A percentile compares a stretch with the other conserved stretches of the same genome.
Evolutionary conservation across 1,284 basidiomycete genomes (phyloP).

Genomic region (Exobasidium cylindrosporum): DNA sequence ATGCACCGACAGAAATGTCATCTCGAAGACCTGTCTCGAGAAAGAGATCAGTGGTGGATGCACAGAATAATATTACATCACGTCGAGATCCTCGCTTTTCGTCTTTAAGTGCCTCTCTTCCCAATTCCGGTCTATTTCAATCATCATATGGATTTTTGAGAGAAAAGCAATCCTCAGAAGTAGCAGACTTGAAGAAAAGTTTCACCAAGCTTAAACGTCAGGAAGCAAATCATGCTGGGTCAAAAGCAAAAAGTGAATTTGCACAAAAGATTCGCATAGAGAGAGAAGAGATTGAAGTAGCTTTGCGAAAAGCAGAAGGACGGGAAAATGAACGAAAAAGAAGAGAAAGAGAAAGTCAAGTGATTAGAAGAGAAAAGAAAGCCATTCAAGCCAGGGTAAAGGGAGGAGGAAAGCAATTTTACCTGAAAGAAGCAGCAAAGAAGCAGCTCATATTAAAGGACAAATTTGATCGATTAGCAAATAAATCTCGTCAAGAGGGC

Average conservation of each 20-base stretch:
- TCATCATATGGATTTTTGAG: conserved; percentile 77
- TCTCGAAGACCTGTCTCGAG: conserved; percentile 84
- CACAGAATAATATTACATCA: conserved; percentile 67
- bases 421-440: conserved; percentile 67
- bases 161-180: conserved; percentile 68
- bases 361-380: conserved; percentile 61
- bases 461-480: conserved; percentile 33
- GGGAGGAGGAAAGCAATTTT: conserved; percentile 62
- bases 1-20: conserved; percentile 80
- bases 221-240: conserved; percentile 67
- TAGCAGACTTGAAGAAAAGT: conserved; percentile 66
- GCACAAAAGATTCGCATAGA: conserved; percentile 62
- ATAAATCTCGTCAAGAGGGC: conserved; percentile 4
- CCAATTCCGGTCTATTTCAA: conserved; percentile 68
- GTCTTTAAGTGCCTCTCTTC: conserved; percentile 67
- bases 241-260: conserved; percentile 62
- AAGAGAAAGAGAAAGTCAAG: conserved; percentile 60
- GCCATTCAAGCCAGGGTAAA: conserved; percentile 48
- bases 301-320: conserved; percentile 75
- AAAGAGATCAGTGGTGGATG: conserved; percentile 71
- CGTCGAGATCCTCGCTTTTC: conserved; percentile 87
- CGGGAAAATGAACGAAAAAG: conserved; percentile 64
- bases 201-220: conserved; percentile 68
- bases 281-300: conserved; percentile 70
- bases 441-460: conserved; percentile 33